Evolutionary conservation across 73 alveolate genomes (phyloP).

Genomic region (Diophrys sp.): DNA sequence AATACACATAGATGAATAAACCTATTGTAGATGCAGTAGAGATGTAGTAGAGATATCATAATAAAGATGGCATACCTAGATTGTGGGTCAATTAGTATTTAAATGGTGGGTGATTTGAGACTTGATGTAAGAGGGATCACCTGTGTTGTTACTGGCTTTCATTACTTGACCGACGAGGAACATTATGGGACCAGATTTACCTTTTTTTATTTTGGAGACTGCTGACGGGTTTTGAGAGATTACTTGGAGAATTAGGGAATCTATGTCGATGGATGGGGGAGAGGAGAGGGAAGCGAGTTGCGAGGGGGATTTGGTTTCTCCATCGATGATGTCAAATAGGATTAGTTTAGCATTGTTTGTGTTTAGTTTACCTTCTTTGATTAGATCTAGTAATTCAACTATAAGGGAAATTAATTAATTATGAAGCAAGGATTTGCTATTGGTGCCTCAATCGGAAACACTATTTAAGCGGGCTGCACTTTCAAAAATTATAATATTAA

Average conservation of each 20-base stretch:
- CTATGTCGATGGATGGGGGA: constrained; percentile 11
- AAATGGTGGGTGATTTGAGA: too few relatives aligned
- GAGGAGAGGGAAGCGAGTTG: too few relatives aligned
- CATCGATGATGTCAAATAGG: constrained; percentile 47
- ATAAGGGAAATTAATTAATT: not conserved
- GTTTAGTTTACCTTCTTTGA: not conserved
- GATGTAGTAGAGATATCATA: too few relatives aligned
- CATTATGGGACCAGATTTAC: constrained; percentile 23
- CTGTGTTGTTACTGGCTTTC: constrained; percentile 22
- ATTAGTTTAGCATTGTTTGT: constrained; percentile 32
- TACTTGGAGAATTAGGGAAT: constrained; percentile 11
- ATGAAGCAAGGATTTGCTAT: too few relatives aligned
- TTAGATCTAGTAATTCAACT: constrained; percentile 24
- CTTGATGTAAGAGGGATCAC: too few relatives aligned
- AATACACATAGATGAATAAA: too few relatives aligned
- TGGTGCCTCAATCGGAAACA: too few relatives aligned
- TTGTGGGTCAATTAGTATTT: too few relatives aligned
- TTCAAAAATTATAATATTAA: too few relatives aligned
- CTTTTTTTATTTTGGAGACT: constrained; percentile 22
- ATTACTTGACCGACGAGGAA: constrained; percentile 41
- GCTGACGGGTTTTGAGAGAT: constrained; percentile 2
- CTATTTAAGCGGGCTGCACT: too few relatives aligned
- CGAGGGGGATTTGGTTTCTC: constrained; percentile 35
- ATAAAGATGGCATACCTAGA: too few relatives aligned
- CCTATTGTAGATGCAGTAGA: too few relatives aligned